Evolutionary conservation across 108 stramenopile species (phyloP).

Genomic region (Nitzschia sp.): DNA sequence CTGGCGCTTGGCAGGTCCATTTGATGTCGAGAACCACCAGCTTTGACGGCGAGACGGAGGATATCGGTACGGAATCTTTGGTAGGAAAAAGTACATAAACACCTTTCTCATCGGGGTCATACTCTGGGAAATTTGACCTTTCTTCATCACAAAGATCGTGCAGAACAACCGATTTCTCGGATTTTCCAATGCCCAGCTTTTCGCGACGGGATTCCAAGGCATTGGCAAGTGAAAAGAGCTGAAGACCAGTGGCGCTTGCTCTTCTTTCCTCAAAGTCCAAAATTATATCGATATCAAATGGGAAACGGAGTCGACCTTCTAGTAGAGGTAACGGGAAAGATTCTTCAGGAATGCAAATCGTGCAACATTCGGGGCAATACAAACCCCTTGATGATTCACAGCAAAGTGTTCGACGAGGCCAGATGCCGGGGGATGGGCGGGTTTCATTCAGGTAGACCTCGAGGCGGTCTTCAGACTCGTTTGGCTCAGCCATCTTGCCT

Average conservation of each 20-base stretch:
- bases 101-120: background rate
- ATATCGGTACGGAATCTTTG: conserved; percentile 58
- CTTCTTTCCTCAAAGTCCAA: conserved; percentile 59
- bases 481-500: background rate
- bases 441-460: conserved; percentile 9
- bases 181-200: conserved; percentile 2
- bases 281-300: conserved; percentile 66
- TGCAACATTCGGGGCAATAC: conserved; percentile 71
- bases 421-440: background rate
- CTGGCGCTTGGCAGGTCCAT: conserved; percentile 48
- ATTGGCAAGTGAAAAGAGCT: conserved; percentile 45
- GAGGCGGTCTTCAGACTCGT: conserved; percentile 1
- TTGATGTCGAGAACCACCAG: conserved; percentile 78
- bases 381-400: conserved; percentile 63
- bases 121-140: background rate
- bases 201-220: conserved; percentile 3
- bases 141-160: background rate
- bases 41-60: conserved; percentile 40
- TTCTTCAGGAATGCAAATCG: conserved; percentile 52
- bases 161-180: background rate
- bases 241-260: conserved; percentile 61
- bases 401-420: conserved; percentile 37
- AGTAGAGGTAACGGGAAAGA: conserved; percentile 42
- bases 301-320: conserved; percentile 33
- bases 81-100: conserved; percentile 65